Evolutionary conservation across 768 basidiomycete species (phyloP).

Genomic region (Cyclocybe aegerita): DNA sequence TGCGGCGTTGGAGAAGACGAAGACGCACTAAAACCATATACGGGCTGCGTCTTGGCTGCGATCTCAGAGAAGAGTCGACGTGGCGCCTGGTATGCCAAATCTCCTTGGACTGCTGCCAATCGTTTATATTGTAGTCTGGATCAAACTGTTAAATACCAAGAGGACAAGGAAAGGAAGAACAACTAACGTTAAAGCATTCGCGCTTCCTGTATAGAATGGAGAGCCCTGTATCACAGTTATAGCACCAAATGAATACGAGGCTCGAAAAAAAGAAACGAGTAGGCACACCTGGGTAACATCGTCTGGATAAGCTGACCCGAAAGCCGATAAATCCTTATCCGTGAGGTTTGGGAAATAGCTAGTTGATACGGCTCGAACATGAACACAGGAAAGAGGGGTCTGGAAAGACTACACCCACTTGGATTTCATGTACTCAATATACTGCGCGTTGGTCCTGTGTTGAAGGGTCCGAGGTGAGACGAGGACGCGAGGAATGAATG

Average conservation of each 20-base stretch:
- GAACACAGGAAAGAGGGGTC: neutral
- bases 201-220: slow-evolving; percentile 17
- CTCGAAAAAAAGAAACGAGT: too few species aligned
- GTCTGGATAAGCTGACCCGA: slow-evolving; percentile 17
- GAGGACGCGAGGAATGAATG: neutral
- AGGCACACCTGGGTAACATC: slow-evolving; percentile 9
- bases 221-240: slow-evolving; percentile 6
- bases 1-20: neutral
- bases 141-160: neutral
- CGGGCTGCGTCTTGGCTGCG: slow-evolving; percentile 27
- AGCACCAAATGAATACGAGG: too few species aligned
- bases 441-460: slow-evolving; percentile 18
- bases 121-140: slow-evolving; percentile 39
- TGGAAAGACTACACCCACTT: slow-evolving; percentile 9
- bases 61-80: slow-evolving; percentile 32
- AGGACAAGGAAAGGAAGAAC: too few species aligned
- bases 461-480: neutral
- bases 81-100: slow-evolving; percentile 31
- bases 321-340: slow-evolving; percentile 4
- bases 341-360: slow-evolving; percentile 10
- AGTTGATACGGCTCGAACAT: neutral
- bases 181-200: slow-evolving; percentile 18
- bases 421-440: slow-evolving; percentile 13
- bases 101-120: slow-evolving; percentile 35
- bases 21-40: slow-evolving; percentile 33